Evolutionary conservation across 208 protist species (phyloP).

Genomic region (Angomonas deanei): DNA sequence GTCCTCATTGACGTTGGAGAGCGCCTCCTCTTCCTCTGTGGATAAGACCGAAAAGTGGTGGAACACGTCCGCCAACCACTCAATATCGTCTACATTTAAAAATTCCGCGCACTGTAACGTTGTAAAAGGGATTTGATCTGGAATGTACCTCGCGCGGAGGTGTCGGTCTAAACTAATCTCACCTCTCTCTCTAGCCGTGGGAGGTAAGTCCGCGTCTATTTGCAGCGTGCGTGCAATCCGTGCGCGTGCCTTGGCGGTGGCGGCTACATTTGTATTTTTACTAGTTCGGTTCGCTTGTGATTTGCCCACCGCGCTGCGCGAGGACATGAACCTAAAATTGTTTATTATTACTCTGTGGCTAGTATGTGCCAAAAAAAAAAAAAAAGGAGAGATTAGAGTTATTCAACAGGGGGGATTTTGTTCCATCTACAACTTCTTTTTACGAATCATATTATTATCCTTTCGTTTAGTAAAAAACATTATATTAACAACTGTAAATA

Average conservation of each 20-base stretch:
- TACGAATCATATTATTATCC: not conserved
- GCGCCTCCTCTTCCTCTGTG: constrained; percentile 6
- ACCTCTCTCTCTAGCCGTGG: constrained; percentile 14
- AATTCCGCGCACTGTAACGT: constrained; percentile 45
- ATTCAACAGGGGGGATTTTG: not conserved
- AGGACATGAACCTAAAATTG: too few relatives aligned
- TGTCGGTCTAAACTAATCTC: constrained; percentile 47
- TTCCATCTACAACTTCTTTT: not conserved
- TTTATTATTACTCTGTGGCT: not conserved
- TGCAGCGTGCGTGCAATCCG: constrained; percentile 38
- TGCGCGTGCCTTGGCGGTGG: constrained; percentile 30
- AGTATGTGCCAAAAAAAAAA: not conserved
- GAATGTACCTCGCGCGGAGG: constrained; percentile 66
- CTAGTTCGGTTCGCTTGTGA: too few relatives aligned
- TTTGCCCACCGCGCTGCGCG: too few relatives aligned
- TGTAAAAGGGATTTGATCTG: constrained; percentile 57
- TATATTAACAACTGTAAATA: not conserved
- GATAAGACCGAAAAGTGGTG: constrained; percentile 35
- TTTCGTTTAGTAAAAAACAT: not conserved
- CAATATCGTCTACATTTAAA: constrained; percentile 48
- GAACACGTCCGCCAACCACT: constrained; percentile 32
- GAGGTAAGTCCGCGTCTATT: constrained; percentile 22
- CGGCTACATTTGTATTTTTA: not conserved
- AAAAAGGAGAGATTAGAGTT: not conserved
- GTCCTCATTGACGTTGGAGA: not conserved